Percentiles rank a stretch among this genome's conserved stretches.
Conservation (phyloP, 805 yeast genomes). For the Candida qinlingensis region DNA sequence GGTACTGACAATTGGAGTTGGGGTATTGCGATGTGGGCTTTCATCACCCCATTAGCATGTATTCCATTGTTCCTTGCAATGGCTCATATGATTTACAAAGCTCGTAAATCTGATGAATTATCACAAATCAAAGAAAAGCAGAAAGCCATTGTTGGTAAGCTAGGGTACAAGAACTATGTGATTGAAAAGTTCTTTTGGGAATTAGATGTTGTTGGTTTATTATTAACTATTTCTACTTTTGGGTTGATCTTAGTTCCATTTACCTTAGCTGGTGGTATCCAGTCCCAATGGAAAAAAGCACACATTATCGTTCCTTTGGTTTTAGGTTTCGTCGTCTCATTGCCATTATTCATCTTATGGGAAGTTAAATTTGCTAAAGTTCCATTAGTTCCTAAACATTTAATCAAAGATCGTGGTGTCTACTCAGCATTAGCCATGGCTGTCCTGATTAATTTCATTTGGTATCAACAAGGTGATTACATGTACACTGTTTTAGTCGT, state of each 20-base stretch:
- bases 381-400: conserved; percentile 29
- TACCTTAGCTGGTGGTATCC: conserved; percentile 59
- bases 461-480: conserved; percentile 64
- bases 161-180: conserved; percentile 21
- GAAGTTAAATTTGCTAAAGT: conserved; percentile 45
- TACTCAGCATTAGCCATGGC: conserved; percentile 59
- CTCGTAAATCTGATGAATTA: conserved; percentile 39
- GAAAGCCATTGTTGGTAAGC: neutral
- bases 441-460: conserved; percentile 47
- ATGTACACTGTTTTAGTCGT: conserved; percentile 59
- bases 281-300: conserved; percentile 48
- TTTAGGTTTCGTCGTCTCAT: conserved; percentile 45
- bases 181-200: conserved; percentile 46
- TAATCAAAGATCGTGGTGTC: conserved; percentile 53
- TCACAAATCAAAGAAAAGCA: conserved; percentile 26
- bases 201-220: conserved; percentile 54
- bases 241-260: conserved; percentile 63
- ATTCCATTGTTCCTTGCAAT: conserved; percentile 42
- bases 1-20: conserved; percentile 39
- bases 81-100: conserved; percentile 42
- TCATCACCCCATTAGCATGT: conserved; percentile 47
- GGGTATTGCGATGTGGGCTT: conserved; percentile 60
- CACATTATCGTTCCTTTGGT: conserved; percentile 60
- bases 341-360: conserved; percentile 54
- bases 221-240: conserved; percentile 49